These are phyloP conservation scores for Lasiodiplodia sp. DNA, from an alignment of 2,329 filamentous ascomycete species.

Conservation along the genomic window DNA sequence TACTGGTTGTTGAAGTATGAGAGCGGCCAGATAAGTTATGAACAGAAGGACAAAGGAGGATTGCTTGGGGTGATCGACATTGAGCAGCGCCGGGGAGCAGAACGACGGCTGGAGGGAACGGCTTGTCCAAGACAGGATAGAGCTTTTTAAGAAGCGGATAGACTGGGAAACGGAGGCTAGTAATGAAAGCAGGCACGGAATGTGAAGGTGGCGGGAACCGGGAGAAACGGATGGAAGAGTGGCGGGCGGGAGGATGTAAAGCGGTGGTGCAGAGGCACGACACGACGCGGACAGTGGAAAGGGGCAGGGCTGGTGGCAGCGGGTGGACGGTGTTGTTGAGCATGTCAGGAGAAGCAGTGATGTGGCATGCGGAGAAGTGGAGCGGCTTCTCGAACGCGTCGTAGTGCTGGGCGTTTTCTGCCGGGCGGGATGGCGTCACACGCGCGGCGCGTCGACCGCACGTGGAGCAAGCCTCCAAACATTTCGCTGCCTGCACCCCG, in stretches of 20 bases:
- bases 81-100: background rate
- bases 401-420: slow-evolving; percentile 13
- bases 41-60: background rate
- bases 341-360: background rate
- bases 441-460: slow-evolving; percentile 9
- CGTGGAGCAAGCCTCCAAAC: slow-evolving; percentile 6
- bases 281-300: background rate
- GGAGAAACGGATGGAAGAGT: background rate
- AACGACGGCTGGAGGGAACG: too few species aligned
- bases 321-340: background rate
- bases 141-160: background rate
- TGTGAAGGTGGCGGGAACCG: background rate
- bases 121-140: too few species aligned
- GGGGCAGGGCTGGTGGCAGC: background rate
- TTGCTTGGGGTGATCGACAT: too few species aligned
- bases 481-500: background rate
- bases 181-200: background rate
- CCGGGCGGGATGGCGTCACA: slow-evolving; percentile 26
- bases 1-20: background rate
- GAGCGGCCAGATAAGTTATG: accelerated
- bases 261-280: background rate
- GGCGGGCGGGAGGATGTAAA: background rate
- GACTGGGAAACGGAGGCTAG: background rate
- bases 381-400: too few species aligned
- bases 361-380: background rate